Base-by-base conservation (phyloP, 2,329 filamentous ascomycete genomes). In the Fusarium bactridioides region DNA sequence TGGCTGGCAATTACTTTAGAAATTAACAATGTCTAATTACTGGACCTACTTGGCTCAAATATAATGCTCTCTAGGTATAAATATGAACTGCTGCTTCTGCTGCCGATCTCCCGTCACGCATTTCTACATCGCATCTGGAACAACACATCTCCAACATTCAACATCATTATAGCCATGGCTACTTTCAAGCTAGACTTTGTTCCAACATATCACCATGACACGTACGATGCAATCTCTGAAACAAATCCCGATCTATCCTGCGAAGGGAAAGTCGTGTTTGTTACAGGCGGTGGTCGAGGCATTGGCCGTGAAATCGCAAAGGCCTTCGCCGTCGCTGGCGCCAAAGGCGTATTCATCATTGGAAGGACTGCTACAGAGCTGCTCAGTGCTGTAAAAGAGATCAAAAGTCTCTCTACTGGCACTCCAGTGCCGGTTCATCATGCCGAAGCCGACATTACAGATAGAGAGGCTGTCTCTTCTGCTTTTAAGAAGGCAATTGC, bases 201-300 rank as follows among this genome's bases (percentile, higher is more conserved):
- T n/a, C 60, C 55, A 10, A 63, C 55, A 11, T 38, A 40, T 31
- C 60, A 40, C 12, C 43, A 63, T 25, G 18, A 43, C 3, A 40
- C 60, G 8, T 63, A 63, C 11, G 21, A 58, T 2, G 9, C 16
- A 1, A 63, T 63, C 12, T 59, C 44, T n/a, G 60, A 61, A 27
- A 44, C 2, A 4, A 44, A 61, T 3, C 55, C 55, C 1, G 43
- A 41, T 10, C 5, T 63, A 1, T 63, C 60, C 11, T 37, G 35
- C 9, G 21, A 61, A 15, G 55, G 60, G 2, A 63, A 48, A 15
- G 16, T 43, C 13, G 55, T 40, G 6, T 63, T 62, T 4, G n/a
- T 62, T 10, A 62, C 60, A 13, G 60, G 60, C 25, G 60, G 53
- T 7, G 60, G 60, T 5, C 43, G 33, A 33, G 60, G 60, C 7